Evolutionary conservation across 306 rosid species (phyloP), one percentile per base, ranked within the genome.

Genomic region (Corylus avellana): DNA sequence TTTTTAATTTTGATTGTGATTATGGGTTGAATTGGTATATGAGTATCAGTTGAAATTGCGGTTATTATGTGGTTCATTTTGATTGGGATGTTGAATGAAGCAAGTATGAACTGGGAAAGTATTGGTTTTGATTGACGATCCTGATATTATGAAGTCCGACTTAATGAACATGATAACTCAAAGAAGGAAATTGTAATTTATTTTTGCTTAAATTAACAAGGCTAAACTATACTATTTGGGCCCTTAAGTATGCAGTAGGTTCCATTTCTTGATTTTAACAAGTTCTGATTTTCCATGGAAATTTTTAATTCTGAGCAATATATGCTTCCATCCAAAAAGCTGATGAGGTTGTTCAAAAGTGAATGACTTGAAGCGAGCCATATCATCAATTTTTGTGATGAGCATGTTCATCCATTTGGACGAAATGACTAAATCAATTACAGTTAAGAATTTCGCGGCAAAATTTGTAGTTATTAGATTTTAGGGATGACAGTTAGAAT

Each of bases 101-200:
- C 80, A 46, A 72, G 69, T 54, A n/a, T 75, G 29, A 46, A 55
- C 44, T 25, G 12, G 73, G 22, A 50, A 50, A 64, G 14, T 64
- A 14, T 57, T 25, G 32, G 66, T 59, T 67, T 67, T 18, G 4
- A 18, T 67, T 67, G 72, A 17, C 39, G 11, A 8, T 67, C 25
- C 14, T 67, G 72, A 67, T 67, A 4, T 67, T 42, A 9, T 67
- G n/a, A 17, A 39, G 8, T 9, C 72, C 8, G 29, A 67, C 25
- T 7, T 2, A 67, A 17, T 67, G 25, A n/a, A 42, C 35, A n/a
- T 64, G 7, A 67, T 42, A 67, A 67, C 22, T 1, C 25, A 37
- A 64, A 64, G 18, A 27, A 13, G 72, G 72, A 18, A 2, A 39
- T 17, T 67, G 5, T 67, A 7, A 10, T 67, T 39, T 29, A 39